Conservation (phyloP, 495 filamentous ascomycete species). For the Cairneyella variabilis region DNA sequence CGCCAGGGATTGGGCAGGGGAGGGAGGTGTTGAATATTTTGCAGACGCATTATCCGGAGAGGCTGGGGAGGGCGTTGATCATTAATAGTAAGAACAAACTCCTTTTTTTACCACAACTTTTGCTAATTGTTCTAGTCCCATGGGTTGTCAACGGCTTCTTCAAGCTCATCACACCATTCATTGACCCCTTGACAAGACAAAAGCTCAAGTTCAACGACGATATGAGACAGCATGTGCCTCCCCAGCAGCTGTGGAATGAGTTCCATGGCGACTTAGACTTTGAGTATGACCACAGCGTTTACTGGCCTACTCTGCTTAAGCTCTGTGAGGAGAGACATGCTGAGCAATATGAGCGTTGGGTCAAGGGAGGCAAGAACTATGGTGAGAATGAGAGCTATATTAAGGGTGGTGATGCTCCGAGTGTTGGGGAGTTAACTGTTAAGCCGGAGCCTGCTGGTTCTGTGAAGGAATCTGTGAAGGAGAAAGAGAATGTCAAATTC, state of each 20-base stretch:
- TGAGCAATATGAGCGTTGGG: slow-evolving; percentile 65
- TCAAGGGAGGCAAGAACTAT: slow-evolving; percentile 68
- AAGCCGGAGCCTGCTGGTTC: not conserved
- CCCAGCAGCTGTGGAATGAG: slow-evolving; percentile 70
- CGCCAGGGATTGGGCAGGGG: slow-evolving; percentile 69
- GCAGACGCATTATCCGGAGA: slow-evolving; percentile 91
- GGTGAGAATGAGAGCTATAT: slow-evolving; percentile 84
- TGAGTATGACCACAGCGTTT: slow-evolving; percentile 78
- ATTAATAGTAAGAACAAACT: slow-evolving; percentile 62
- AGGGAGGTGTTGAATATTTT: slow-evolving; percentile 80
- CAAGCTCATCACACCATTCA: slow-evolving; percentile 92
- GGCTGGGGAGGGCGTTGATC: slow-evolving; percentile 83
- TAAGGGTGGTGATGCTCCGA: slow-evolving; percentile 32
- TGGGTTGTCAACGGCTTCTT: slow-evolving; percentile 89
- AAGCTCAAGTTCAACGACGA: slow-evolving; percentile 97
- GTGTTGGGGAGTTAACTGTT: slow-evolving; percentile 5
- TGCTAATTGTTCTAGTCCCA: slow-evolving; percentile 57
- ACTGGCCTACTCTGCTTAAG: slow-evolving; percentile 81
- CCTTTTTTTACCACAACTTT: not conserved
- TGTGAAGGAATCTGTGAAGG: not conserved
- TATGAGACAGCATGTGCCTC: slow-evolving; percentile 69
- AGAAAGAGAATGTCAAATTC: not conserved
- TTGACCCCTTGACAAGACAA: slow-evolving; percentile 84
- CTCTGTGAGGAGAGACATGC: slow-evolving; percentile 58
- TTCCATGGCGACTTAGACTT: slow-evolving; percentile 64